A percentile compares a stretch with the other conserved stretches of the same genome.
Evolutionary conservation across 2,329 filamentous ascomycete species (phyloP).

Genomic region (Sporothrix sp.): DNA sequence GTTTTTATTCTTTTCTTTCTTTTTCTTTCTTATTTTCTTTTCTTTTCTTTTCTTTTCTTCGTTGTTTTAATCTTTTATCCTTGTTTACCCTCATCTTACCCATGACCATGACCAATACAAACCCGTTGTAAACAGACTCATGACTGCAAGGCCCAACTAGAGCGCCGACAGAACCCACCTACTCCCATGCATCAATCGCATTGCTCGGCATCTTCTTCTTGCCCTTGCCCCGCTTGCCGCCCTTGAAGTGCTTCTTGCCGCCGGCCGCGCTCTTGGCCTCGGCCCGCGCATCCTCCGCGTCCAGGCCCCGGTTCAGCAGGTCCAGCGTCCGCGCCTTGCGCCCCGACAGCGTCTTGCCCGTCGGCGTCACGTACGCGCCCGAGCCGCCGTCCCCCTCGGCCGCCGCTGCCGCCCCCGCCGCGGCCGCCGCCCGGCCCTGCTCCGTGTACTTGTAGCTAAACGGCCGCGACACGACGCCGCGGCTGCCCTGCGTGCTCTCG

Average conservation of each 20-base stretch:
- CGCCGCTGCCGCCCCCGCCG: conserved; percentile 17
- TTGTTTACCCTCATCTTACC: no score
- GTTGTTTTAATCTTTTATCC: not conserved
- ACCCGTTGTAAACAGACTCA: no score
- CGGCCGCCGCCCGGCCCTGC: conserved; percentile 46
- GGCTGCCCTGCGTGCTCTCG: conserved; percentile 37
- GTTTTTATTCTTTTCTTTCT: not conserved
- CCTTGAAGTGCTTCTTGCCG: conserved; percentile 93
- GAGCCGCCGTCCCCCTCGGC: conserved; percentile 13
- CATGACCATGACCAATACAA: no score
- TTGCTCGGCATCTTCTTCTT: conserved; percentile 26
- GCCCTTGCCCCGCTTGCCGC: conserved; percentile 45
- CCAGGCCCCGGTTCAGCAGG: conserved; percentile 75
- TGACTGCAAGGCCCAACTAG: no score
- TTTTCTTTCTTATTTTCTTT: not conserved
- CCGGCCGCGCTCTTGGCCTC: conserved; percentile 45
- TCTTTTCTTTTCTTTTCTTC: not conserved
- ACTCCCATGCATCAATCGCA: conserved; percentile 10
- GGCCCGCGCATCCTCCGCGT: conserved; percentile 63
- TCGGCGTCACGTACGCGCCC: not conserved
- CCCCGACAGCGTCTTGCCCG: conserved; percentile 60
- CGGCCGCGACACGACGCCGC: conserved; percentile 54
- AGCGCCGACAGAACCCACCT: no score
- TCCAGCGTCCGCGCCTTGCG: conserved; percentile 73
- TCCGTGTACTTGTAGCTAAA: conserved; percentile 86